A percentile compares a stretch with the other conserved stretches of the same genome.
Conservation (phyloP, 2,329 filamentous ascomycete species). For the Alternaria sp. region DNA sequence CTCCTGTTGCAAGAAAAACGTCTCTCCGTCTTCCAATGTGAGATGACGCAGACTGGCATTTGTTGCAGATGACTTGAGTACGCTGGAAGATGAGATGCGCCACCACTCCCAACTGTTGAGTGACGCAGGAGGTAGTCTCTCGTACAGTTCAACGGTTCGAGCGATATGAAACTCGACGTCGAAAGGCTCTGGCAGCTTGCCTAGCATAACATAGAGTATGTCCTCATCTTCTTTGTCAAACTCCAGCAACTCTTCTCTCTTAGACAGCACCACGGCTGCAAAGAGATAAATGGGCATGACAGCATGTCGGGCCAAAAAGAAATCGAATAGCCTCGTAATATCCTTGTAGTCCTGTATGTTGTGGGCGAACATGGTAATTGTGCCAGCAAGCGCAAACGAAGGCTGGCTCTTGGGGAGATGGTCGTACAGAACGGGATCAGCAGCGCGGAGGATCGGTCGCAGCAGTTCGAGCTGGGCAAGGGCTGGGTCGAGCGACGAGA, state of each 20-base stretch:
- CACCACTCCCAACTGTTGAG: conserved; percentile 73
- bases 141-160: conserved; percentile 70
- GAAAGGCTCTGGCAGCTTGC: conserved; percentile 83
- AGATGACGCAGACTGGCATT: conserved; percentile 61
- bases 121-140: conserved; percentile 73
- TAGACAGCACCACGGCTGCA: conserved; percentile 75
- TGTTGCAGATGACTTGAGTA: conserved; percentile 81
- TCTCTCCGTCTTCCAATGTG: conserved; percentile 71
- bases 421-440: conserved; percentile 74
- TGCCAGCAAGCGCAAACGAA: conserved; percentile 93
- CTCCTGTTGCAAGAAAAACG: conserved; percentile 75
- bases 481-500: conserved; percentile 83
- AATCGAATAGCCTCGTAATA: conserved; percentile 92
- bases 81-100: conserved; percentile 76
- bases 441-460: conserved; percentile 77
- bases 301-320: conserved; percentile 86
- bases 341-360: conserved; percentile 90
- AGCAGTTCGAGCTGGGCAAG: conserved; percentile 87
- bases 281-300: conserved; percentile 92
- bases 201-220: conserved; percentile 88
- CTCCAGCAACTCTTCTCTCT: conserved; percentile 84
- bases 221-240: conserved; percentile 79
- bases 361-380: conserved; percentile 94
- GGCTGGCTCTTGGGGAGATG: conserved; percentile 84
- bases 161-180: conserved; percentile 81